These are phyloP conservation scores for Diaporthe eres DNA, from an alignment of 2,329 filamentous ascomycete species.

Conservation along the genomic window DNA sequence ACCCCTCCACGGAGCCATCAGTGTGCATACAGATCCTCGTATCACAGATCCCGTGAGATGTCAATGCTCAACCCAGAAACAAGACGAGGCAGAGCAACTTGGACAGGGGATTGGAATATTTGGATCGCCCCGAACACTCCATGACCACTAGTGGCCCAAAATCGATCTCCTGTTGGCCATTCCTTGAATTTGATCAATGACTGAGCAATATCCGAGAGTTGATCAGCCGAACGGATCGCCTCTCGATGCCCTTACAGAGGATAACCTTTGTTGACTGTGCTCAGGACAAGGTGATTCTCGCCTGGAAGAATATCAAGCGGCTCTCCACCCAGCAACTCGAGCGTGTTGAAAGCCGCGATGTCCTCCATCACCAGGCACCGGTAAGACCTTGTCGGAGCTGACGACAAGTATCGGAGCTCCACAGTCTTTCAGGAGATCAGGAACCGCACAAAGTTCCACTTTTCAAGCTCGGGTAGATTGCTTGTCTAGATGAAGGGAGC, in stretches of 20 bases:
- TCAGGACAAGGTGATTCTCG: conserved; percentile 79
- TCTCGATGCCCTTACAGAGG: conserved; percentile 76
- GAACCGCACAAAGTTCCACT: conserved; percentile 63
- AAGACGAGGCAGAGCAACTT: background rate
- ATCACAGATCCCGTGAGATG: background rate
- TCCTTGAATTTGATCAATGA: background rate
- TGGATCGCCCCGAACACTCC: background rate
- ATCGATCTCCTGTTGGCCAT: conserved; percentile 2
- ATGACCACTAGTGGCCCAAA: background rate
- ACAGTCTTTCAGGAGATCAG: conserved; percentile 70
- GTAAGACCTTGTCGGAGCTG: conserved; percentile 78
- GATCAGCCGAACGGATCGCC: conserved; percentile 76
- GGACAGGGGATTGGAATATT: background rate
- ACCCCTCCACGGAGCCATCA: background rate
- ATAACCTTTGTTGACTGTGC: conserved; percentile 77
- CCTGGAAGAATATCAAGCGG: conserved; percentile 73
- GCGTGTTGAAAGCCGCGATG: conserved; percentile 77
- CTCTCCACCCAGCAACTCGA: conserved; percentile 80
- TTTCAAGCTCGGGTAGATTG: conserved; percentile 61
- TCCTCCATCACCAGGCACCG: conserved; percentile 65
- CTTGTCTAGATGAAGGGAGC: conserved; percentile 58
- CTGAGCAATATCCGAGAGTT: conserved; percentile 46
- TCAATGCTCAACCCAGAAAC: background rate
- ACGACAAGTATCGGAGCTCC: conserved; percentile 65
- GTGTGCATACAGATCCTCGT: background rate